Percentiles rank a stretch among this genome's conserved stretches.
phyloP scores from a whole-genome alignment of 2,329 filamentous ascomycete species.

The Claviceps monticola region DNA sequence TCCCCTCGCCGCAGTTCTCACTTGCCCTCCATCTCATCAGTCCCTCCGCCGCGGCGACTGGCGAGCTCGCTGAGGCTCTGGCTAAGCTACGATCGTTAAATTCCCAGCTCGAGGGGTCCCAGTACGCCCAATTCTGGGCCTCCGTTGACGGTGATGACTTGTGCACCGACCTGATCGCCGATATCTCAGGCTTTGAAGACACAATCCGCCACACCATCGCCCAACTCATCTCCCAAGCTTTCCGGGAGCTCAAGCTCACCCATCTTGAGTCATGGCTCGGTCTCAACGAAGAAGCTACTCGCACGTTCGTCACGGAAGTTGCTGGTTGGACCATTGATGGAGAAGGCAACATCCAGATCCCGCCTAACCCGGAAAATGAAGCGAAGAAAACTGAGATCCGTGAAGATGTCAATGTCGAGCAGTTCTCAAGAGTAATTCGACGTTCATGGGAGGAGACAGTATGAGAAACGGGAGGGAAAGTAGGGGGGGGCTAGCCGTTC shows the following conservation, averaged over 20 bases:
- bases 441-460: slow-evolving; percentile 66
- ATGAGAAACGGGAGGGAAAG: slow-evolving; percentile 7
- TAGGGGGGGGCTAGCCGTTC: not conserved
- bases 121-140: slow-evolving; percentile 88
- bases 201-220: slow-evolving; percentile 83
- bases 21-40: slow-evolving; percentile 90
- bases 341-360: slow-evolving; percentile 56
- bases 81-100: slow-evolving; percentile 75
- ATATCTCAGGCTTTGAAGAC: slow-evolving; percentile 91
- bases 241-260: slow-evolving; percentile 54
- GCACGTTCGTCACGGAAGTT: slow-evolving; percentile 71
- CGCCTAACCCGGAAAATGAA: slow-evolving; percentile 93
- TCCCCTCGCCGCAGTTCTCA: slow-evolving; percentile 89
- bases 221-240: slow-evolving; percentile 68
- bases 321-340: slow-evolving; percentile 74
- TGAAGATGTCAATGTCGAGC: slow-evolving; percentile 87
- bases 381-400: slow-evolving; percentile 89
- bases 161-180: slow-evolving; percentile 88
- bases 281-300: slow-evolving; percentile 50
- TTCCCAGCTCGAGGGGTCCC: slow-evolving; percentile 74
- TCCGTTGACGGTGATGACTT: slow-evolving; percentile 87
- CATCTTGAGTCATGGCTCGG: slow-evolving; percentile 67
- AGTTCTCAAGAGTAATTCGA: slow-evolving; percentile 67
- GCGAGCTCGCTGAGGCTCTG: slow-evolving; percentile 78
- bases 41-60: slow-evolving; percentile 51